Evolutionary conservation across 768 basidiomycete species (phyloP).

Genomic region (Pholiota conissans): DNA sequence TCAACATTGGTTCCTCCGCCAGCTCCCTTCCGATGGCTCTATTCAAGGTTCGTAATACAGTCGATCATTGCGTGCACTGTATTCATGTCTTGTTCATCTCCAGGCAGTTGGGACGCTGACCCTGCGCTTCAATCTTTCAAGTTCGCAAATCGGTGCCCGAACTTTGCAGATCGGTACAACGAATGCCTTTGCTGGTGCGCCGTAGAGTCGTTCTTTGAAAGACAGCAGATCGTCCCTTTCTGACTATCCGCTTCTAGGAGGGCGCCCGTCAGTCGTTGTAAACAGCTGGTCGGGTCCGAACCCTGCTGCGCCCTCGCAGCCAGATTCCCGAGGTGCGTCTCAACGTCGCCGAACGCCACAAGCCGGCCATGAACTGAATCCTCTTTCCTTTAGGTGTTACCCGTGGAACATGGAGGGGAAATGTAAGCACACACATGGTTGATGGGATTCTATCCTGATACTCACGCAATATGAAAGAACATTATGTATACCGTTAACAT

Average conservation of each 20-base stretch:
- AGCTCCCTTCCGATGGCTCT: slow-evolving; percentile 34
- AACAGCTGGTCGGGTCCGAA: slow-evolving; percentile 30
- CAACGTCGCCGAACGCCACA: too few species aligned
- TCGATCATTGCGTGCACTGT: background rate
- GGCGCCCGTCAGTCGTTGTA: slow-evolving; percentile 31
- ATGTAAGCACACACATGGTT: slow-evolving; percentile 23
- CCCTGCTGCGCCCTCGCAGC: slow-evolving; percentile 30
- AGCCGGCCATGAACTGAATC: too few species aligned
- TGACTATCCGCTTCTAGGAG: slow-evolving; percentile 26
- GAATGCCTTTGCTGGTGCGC: slow-evolving; percentile 33
- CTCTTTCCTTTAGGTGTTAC: slow-evolving; percentile 26
- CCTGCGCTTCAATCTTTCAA: slow-evolving; percentile 27
- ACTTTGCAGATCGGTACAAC: slow-evolving; percentile 37
- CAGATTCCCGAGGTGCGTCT: slow-evolving; percentile 29
- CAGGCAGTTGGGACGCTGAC: slow-evolving; percentile 32
- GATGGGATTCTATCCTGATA: background rate
- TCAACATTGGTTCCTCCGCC: slow-evolving; percentile 27
- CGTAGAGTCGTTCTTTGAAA: too few species aligned
- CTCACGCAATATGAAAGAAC: slow-evolving; percentile 21
- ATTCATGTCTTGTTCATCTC: too few species aligned
- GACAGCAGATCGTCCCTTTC: too few species aligned
- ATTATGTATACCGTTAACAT: slow-evolving; percentile 35
- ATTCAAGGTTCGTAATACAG: slow-evolving; percentile 26
- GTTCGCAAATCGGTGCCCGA: slow-evolving; percentile 32
- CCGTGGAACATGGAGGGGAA: slow-evolving; percentile 37